These are phyloP conservation scores for Pilasporangium apinafurcum DNA, from an alignment of 352 stramenopile species.

Conservation along the genomic window DNA sequence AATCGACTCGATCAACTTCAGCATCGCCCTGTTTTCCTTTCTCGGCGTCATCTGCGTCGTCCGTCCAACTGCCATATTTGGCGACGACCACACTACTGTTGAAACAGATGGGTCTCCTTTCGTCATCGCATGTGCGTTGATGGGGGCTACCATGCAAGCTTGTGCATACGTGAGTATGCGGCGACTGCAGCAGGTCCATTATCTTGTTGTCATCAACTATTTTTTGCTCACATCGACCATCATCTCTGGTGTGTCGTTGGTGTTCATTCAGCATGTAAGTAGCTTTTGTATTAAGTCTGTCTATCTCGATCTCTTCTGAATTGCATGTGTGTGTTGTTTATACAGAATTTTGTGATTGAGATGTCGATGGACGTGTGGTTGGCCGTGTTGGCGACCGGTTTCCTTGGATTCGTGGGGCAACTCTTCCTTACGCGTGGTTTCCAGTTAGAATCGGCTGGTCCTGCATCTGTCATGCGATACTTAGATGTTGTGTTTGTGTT, in stretches of 20 bases:
- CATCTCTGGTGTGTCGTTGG: conserved; percentile 20
- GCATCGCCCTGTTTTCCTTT: conserved; percentile 26
- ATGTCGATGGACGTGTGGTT: conserved; percentile 11
- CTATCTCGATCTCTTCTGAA: neutral
- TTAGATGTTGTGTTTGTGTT: conserved; percentile 38
- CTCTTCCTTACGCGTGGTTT: conserved; percentile 37
- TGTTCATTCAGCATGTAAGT: conserved; percentile 13
- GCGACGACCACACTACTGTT: neutral
- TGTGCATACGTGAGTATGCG: conserved; percentile 26
- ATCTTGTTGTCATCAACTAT: conserved; percentile 35
- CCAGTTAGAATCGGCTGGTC: conserved; percentile 30
- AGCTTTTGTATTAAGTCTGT: neutral
- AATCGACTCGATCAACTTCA: conserved; percentile 23
- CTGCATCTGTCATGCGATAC: conserved; percentile 34
- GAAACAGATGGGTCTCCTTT: conserved; percentile 15
- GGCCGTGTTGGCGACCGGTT: conserved; percentile 16
- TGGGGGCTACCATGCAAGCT: conserved; percentile 13
- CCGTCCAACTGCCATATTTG: conserved; percentile 26
- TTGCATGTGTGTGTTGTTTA: conserved; percentile 1
- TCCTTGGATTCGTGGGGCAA: conserved; percentile 30
- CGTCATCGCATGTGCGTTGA: conserved; percentile 16
- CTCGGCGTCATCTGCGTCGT: conserved; percentile 25
- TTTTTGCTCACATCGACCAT: conserved; percentile 22
- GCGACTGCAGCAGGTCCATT: conserved; percentile 21
- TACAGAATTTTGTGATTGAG: conserved; percentile 6